Conservation (phyloP, 2,329 filamentous ascomycete species). For the Cryphonectria japonica region DNA sequence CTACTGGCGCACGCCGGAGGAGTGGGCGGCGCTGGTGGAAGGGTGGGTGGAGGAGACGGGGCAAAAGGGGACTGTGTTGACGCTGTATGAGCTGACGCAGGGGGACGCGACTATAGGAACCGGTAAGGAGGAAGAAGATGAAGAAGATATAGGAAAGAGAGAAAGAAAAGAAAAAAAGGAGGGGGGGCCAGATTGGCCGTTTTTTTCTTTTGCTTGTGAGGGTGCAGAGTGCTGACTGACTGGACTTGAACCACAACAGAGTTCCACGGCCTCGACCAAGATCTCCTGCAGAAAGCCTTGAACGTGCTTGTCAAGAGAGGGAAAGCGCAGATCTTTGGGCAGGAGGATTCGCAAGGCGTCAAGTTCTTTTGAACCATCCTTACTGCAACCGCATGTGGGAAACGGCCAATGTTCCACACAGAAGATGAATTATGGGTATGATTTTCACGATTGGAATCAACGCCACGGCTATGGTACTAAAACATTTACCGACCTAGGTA, state of each 20-base stretch:
- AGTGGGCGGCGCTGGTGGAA: conserved; percentile 83
- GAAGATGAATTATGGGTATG: neutral
- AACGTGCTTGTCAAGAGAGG: conserved; percentile 83
- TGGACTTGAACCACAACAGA: conserved; percentile 50
- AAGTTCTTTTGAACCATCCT: conserved; percentile 80
- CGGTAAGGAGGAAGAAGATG: conserved; percentile 49
- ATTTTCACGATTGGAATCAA: neutral
- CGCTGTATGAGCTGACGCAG: conserved; percentile 87
- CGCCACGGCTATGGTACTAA: neutral
- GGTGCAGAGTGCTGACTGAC: neutral
- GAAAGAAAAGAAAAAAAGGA: neutral
- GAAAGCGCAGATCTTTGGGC: conserved; percentile 91
- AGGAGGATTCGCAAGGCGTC: conserved; percentile 84
- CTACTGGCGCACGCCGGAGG: conserved; percentile 84
- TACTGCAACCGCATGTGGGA: neutral
- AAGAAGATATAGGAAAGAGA: neutral
- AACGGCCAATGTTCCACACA: neutral
- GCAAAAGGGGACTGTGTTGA: conserved; percentile 87
- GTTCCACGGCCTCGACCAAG: conserved; percentile 85
- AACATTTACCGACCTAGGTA: neutral
- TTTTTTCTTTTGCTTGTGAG: conserved; percentile 13
- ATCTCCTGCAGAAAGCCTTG: conserved; percentile 78
- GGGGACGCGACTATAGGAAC: conserved; percentile 77
- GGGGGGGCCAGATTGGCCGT: neutral
- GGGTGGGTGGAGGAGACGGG: conserved; percentile 85